Evolutionary conservation across 1,139 yeast genomes (phyloP).

Genomic region (Debaryomyces coudertii): DNA sequence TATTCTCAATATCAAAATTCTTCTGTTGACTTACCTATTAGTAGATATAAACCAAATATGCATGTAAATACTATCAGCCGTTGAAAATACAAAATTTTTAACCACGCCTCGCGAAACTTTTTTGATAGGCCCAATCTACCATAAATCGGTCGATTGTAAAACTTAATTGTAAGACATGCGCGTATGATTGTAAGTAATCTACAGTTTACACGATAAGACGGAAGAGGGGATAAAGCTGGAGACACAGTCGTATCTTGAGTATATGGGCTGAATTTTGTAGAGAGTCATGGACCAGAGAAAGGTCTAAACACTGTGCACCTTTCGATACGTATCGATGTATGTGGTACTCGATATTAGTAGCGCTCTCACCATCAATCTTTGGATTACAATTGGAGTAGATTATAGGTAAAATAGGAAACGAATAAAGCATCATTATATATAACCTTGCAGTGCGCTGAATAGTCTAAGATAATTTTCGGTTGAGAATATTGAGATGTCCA

Average conservation of each 20-base stretch:
- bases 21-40: background rate
- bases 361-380: too few species aligned
- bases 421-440: too few species aligned
- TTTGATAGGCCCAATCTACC: background rate
- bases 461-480: too few species aligned
- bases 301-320: too few species aligned
- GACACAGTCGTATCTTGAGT: background rate
- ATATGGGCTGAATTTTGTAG: background rate
- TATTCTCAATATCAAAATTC: background rate
- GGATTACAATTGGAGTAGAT: too few species aligned
- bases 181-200: background rate
- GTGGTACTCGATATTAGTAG: too few species aligned
- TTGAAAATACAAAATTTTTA: constrained; percentile 1
- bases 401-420: too few species aligned
- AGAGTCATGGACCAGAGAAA: background rate
- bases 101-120: constrained; percentile 2
- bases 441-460: too few species aligned
- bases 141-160: background rate
- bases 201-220: background rate
- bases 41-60: background rate
- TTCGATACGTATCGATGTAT: too few species aligned
- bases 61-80: constrained; percentile 1
- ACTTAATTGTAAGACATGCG: background rate
- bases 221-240: background rate
- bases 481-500: too few species aligned